Evolutionary conservation across 2,329 filamentous ascomycete genomes (phyloP).

Genomic region (Penicillium olsonii): DNA sequence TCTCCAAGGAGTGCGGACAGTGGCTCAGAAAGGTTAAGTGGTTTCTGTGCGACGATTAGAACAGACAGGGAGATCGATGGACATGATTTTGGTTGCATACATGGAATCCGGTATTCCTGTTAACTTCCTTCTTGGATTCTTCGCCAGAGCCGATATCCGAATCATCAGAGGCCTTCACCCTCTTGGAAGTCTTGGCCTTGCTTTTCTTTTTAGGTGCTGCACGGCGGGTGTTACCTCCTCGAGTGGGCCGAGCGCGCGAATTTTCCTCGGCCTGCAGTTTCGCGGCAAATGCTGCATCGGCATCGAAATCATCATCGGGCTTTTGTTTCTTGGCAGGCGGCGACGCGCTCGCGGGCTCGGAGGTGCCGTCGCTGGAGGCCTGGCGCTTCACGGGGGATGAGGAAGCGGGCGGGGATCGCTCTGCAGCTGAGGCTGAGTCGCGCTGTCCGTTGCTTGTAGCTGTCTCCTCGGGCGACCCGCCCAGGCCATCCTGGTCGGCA

Average conservation of each 20-base stretch:
- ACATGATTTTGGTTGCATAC: conserved; percentile 45
- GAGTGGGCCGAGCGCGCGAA: conserved; percentile 70
- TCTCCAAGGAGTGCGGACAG: conserved; percentile 49
- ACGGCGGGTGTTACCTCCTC: conserved; percentile 67
- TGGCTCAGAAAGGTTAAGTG: conserved; percentile 47
- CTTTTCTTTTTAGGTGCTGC: conserved; percentile 66
- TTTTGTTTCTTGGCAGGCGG: conserved; percentile 62
- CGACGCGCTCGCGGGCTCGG: conserved; percentile 38
- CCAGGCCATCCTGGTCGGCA: conserved; percentile 47
- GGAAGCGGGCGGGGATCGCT: conserved; percentile 34
- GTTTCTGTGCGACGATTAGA: conserved; percentile 40
- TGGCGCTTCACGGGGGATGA: conserved; percentile 45
- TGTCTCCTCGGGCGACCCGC: conserved; percentile 32
- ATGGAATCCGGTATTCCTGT: conserved; percentile 87
- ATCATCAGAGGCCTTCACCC: conserved; percentile 75
- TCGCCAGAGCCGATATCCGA: conserved; percentile 71
- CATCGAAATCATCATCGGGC: conserved; percentile 66
- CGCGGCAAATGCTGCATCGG: conserved; percentile 84
- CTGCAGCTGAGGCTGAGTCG: conserved; percentile 27
- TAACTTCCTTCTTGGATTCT: conserved; percentile 61
- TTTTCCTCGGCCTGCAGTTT: conserved; percentile 93
- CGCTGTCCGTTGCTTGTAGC: conserved; percentile 39
- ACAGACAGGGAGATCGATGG: not conserved
- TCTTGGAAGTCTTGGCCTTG: conserved; percentile 59
- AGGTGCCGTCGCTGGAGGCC: conserved; percentile 42